These are phyloP conservation scores for Paracamarosporium sp. DNA, from an alignment of 2,329 filamentous ascomycete genomes.

Conservation along the genomic window DNA sequence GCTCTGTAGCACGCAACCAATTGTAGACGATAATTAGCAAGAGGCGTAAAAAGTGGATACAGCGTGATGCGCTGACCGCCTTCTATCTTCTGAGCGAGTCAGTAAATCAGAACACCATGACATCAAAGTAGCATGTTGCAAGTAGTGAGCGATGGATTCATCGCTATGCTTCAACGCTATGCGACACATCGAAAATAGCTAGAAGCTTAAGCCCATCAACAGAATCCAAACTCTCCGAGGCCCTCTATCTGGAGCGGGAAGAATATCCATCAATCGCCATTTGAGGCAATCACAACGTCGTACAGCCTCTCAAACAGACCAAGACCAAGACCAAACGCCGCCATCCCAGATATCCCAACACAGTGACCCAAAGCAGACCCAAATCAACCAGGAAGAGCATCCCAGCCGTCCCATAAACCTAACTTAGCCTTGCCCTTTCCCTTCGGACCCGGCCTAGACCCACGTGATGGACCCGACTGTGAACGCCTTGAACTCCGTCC, in stretches of 20 bases:
- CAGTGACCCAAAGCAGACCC: slow-evolving; percentile 27
- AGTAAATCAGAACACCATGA: background rate
- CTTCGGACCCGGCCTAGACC: slow-evolving; percentile 29
- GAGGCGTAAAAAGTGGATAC: slow-evolving; percentile 12
- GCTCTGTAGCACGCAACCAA: slow-evolving; percentile 26
- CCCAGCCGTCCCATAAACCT: slow-evolving; percentile 31
- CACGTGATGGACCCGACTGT: slow-evolving; percentile 33
- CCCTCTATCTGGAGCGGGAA: background rate
- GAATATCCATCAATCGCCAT: background rate
- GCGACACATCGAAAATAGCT: background rate
- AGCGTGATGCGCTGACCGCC: background rate
- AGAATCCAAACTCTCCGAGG: background rate
- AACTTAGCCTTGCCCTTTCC: slow-evolving; percentile 32
- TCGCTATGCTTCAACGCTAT: background rate
- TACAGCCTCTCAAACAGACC: background rate
- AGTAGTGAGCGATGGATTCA: background rate
- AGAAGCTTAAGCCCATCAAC: background rate
- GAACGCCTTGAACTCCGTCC: slow-evolving; percentile 48
- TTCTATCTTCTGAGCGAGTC: background rate
- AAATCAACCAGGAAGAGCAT: slow-evolving; percentile 33
- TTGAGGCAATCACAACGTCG: slow-evolving; percentile 1
- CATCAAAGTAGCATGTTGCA: background rate
- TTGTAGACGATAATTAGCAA: slow-evolving; percentile 24
- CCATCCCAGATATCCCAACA: slow-evolving; percentile 24
- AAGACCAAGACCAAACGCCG: slow-evolving; percentile 14